Base-by-base conservation (phyloP, 768 basidiomycete genomes). In the Chalciporus chontae region DNA sequence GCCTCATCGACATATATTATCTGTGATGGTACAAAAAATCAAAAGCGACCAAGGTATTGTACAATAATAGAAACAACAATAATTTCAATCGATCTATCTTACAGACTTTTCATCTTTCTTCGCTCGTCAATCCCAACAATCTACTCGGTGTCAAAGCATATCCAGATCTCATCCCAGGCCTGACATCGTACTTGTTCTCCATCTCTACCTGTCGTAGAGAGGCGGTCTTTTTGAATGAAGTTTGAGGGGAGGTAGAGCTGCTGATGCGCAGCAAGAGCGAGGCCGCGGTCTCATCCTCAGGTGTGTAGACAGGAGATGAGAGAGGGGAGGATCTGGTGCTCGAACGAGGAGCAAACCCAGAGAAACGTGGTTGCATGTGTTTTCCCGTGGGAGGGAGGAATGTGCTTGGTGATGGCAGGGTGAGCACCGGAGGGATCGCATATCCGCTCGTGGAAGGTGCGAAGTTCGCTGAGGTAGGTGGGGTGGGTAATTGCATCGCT, bases 281-380 rank as follows among this genome's bases (percentile, higher is more conserved):
- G 14, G 85, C 85, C 0, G 85, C 85, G 0, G 73, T 76, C 68
- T 87, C 83, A 60, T 89, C 86, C 47, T 87, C 86, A 0, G 81
- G 78, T 5, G 74, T 34, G 49, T 60, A 47, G 53, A 66, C 23
- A 19, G 59, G 58, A 15, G 66, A 60, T 41, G 64, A 31, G 14
- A 40, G 47, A 56, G 72, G 50, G 37, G 69, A 52, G 0, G 40
- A 37, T 31, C 45, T 63, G 0, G 53, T 1, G 45, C 45, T 61
- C 14, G 49, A 45, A 57, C 61, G 63, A 2, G 53, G 45, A 31
- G 45, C 34, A 40, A 61, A 57, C 26, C 58, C 62, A 26, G 54
- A 58, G 58, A 59, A 59, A 32, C 59, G 61, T 2, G 58, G 60
- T 41, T 54, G 60, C 34, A 62, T 50, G 23, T 57, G 52, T 6